These are phyloP conservation scores for Chlorella sp. DNA, from an alignment of 139 green algal species.

Conservation along the genomic window DNA sequence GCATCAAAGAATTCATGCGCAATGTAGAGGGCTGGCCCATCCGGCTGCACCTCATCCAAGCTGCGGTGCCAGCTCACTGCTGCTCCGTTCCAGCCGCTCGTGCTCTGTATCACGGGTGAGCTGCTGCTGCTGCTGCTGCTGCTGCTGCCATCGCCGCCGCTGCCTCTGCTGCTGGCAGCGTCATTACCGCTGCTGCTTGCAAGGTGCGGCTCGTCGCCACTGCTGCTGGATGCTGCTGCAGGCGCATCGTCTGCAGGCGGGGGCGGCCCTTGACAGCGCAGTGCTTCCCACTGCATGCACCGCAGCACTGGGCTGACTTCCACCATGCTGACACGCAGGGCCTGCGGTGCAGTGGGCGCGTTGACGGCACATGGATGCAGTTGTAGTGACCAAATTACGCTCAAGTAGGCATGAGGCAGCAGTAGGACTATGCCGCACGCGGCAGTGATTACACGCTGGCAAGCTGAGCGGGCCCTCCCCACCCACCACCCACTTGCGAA, in stretches of 20 bases:
- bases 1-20: slow-evolving; percentile 98
- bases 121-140: not conserved
- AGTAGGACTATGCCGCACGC: too few relatives aligned
- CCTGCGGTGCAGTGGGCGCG: not conserved
- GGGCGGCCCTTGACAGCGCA: slow-evolving; percentile 14
- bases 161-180: not conserved
- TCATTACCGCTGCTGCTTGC: not conserved
- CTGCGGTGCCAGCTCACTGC: slow-evolving; percentile 78
- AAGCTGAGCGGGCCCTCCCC: not conserved
- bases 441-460: too few relatives aligned
- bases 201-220: not conserved
- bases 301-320: slow-evolving; percentile 78
- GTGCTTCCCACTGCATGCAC: slow-evolving; percentile 7
- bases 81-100: slow-evolving; percentile 10
- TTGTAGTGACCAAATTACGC: too few relatives aligned
- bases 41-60: slow-evolving; percentile 66
- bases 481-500: not conserved
- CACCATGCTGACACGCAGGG: slow-evolving; percentile 83
- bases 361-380: too few relatives aligned
- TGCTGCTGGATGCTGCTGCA: not conserved
- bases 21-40: slow-evolving; percentile 83
- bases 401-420: too few relatives aligned
- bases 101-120: not conserved
- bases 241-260: not conserved
- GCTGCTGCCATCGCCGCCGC: not conserved